phyloP scores from a whole-genome alignment of 2,329 filamentous ascomycete species.

The Aspergillus luchuensis region DNA sequence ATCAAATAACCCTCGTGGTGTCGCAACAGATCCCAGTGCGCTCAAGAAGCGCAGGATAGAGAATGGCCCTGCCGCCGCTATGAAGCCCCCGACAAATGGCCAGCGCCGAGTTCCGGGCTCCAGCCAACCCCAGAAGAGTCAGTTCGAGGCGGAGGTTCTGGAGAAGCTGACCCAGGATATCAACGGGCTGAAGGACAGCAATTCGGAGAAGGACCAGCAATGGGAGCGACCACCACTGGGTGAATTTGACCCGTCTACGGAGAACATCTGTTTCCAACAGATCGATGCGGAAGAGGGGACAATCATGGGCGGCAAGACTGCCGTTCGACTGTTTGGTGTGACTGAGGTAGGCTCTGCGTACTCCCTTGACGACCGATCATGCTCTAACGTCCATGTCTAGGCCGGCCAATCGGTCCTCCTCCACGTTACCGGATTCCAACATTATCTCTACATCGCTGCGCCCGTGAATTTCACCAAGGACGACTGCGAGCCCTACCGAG shows the following conservation, averaged over 20 bases:
- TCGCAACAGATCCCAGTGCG: constrained; percentile 50
- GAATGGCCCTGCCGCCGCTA: constrained; percentile 50
- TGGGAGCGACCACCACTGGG: constrained; percentile 72
- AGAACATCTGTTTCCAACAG: constrained; percentile 86
- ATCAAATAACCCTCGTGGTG: constrained; percentile 65
- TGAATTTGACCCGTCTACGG: constrained; percentile 63
- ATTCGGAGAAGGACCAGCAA: constrained; percentile 88
- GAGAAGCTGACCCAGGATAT: constrained; percentile 97
- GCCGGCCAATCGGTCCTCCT: constrained; percentile 86
- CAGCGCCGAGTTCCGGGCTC: constrained; percentile 61
- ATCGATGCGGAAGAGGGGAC: constrained; percentile 94
- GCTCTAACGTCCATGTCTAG: constrained; percentile 36
- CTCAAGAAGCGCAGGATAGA: constrained; percentile 86
- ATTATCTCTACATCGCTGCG: constrained; percentile 92
- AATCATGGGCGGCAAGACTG: constrained; percentile 71
- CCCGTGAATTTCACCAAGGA: constrained; percentile 76
- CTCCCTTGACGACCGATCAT: background rate
- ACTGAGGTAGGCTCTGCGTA: constrained; percentile 62
- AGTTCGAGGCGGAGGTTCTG: constrained; percentile 89
- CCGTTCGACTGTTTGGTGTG: constrained; percentile 91
- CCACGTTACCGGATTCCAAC: constrained; percentile 92
- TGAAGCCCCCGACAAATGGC: constrained; percentile 62
- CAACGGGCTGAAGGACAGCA: constrained; percentile 77
- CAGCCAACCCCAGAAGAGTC: constrained; percentile 74
- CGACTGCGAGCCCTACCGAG: constrained; percentile 76